These are phyloP conservation scores for Solanum rostratum DNA, from an alignment of 257 asterid genomes.

Conservation along the genomic window DNA sequence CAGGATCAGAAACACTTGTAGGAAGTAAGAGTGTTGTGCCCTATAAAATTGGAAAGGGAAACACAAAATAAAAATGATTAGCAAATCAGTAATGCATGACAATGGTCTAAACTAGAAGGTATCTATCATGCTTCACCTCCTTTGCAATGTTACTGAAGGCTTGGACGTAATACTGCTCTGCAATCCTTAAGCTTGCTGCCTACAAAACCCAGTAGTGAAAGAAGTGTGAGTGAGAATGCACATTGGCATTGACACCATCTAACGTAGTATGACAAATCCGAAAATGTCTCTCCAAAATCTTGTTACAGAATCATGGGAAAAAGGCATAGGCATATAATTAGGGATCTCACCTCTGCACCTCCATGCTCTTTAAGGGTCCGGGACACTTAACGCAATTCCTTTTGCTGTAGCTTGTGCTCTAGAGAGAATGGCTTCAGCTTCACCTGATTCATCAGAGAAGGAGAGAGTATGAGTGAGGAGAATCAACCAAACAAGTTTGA, in stretches of 20 bases:
- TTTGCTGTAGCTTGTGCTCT: slow-evolving; percentile 76
- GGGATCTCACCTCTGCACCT: slow-evolving; percentile 60
- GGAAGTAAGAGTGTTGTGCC: slow-evolving; percentile 79
- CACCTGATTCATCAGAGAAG: slow-evolving; percentile 34
- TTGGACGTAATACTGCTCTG: slow-evolving; percentile 79
- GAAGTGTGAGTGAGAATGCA: not conserved
- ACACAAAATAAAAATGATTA: not conserved
- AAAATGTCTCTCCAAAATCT: not conserved
- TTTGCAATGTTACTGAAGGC: slow-evolving; percentile 78
- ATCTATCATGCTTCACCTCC: slow-evolving; percentile 33
- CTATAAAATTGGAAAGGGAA: slow-evolving; percentile 13
- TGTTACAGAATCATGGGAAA: not conserved
- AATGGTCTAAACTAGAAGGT: not conserved
- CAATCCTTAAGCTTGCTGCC: slow-evolving; percentile 89
- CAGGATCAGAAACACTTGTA: slow-evolving; percentile 48
- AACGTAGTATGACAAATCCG: not conserved
- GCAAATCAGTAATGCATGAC: not conserved
- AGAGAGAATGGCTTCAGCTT: slow-evolving; percentile 87
- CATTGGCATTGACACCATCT: not conserved
- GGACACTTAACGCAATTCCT: slow-evolving; percentile 63
- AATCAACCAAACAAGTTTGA: not conserved
- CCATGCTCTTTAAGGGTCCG: slow-evolving; percentile 45
- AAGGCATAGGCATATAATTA: not conserved
- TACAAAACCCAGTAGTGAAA: slow-evolving; percentile 14
- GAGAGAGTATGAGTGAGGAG: not conserved